phyloP scores from a whole-genome alignment of 805 yeast genomes.

The Suhomyces canberraensis region DNA sequence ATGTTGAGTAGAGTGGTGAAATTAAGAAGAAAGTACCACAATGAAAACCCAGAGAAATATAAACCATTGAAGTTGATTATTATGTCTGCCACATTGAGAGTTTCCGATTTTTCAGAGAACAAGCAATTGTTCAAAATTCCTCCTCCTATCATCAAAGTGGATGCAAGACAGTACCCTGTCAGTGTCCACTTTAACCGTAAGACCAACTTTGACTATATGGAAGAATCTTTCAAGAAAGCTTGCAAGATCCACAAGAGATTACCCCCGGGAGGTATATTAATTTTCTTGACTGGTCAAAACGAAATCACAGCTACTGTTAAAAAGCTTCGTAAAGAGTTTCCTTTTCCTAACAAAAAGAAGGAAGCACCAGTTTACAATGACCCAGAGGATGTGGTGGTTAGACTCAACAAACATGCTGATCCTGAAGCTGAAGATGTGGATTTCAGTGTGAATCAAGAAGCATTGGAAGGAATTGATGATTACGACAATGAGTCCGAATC shows the following conservation, averaged over 20 bases:
- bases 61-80: conserved; percentile 77
- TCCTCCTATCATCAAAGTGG: conserved; percentile 88
- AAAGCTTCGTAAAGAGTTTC: conserved; percentile 64
- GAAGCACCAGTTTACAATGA: conserved; percentile 20
- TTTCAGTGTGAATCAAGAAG: conserved; percentile 48
- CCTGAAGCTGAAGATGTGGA: conserved; percentile 89
- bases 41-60: conserved; percentile 42
- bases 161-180: conserved; percentile 93
- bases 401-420: conserved; percentile 58
- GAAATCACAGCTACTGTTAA: conserved; percentile 81
- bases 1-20: conserved; percentile 84
- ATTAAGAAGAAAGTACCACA: conserved; percentile 56
- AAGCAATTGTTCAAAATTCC: conserved; percentile 57
- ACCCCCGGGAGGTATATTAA: conserved; percentile 91
- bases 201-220: conserved; percentile 75
- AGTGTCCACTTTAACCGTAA: conserved; percentile 83
- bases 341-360: conserved; percentile 35
- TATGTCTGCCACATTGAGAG: conserved; percentile 97
- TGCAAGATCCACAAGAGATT: conserved; percentile 80
- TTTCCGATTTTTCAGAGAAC: conserved; percentile 89
- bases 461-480: conserved; percentile 40
- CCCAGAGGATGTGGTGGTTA: conserved; percentile 27
- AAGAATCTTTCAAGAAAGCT: conserved; percentile 81
- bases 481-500: conserved; percentile 55
- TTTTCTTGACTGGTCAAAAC: conserved; percentile 92